Conservation (phyloP, 2,329 filamentous ascomycete genomes). For the Neofusicoccum umdonicola region DNA sequence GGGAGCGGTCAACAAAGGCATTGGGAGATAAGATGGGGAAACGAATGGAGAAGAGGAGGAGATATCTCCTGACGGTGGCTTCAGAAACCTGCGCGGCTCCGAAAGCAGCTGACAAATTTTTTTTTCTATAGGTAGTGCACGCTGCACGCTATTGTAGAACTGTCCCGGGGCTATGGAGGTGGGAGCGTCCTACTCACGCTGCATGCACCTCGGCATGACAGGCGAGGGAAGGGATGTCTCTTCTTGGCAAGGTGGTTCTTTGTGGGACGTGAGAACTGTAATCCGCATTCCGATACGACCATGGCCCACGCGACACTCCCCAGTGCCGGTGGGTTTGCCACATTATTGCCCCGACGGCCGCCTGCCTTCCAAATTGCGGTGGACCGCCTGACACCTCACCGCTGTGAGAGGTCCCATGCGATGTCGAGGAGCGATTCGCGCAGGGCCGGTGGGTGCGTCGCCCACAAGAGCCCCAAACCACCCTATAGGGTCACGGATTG, state of each 20-base stretch:
- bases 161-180: neutral
- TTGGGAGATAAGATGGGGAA: neutral
- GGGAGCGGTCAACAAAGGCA: neutral
- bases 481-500: neutral
- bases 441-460: neutral
- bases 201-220: constrained; percentile 8
- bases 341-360: neutral
- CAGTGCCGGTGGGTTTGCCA: neutral
- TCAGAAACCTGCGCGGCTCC: constrained; percentile 7
- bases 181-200: constrained; percentile 4
- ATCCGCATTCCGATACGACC: constrained; percentile 12
- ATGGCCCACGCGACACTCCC: constrained; percentile 2
- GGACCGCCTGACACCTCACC: neutral
- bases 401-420: constrained; percentile 7
- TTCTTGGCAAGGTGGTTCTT: constrained; percentile 13
- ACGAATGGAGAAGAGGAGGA: neutral
- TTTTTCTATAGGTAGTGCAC: neutral
- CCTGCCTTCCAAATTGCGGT: constrained; percentile 9
- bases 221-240: constrained; percentile 11
- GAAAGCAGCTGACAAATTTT: constrained; percentile 8
- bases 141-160: neutral
- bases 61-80: constrained; percentile 4
- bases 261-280: constrained; percentile 12
- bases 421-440: neutral
- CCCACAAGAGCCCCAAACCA: neutral